These are phyloP conservation scores for Rhodotorula mucilaginosa DNA, from an alignment of 1,284 basidiomycete species.

Conservation along the genomic window DNA sequence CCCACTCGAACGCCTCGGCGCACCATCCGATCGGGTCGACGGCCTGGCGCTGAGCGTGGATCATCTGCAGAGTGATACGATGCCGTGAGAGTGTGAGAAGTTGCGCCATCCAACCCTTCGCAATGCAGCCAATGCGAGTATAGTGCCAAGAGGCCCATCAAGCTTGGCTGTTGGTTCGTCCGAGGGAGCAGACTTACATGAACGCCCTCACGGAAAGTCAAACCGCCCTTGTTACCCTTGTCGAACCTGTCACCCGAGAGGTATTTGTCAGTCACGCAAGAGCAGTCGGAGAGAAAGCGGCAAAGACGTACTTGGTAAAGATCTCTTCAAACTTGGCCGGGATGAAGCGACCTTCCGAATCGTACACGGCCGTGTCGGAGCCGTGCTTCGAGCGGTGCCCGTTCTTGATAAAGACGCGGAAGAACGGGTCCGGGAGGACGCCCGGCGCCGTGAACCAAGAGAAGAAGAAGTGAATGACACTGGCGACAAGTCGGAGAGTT, in stretches of 20 bases:
- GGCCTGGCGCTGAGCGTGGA: slow-evolving; percentile 21
- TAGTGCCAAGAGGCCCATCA: background rate
- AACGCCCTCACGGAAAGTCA: slow-evolving; percentile 25
- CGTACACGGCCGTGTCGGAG: slow-evolving; percentile 54
- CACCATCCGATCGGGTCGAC: slow-evolving; percentile 24
- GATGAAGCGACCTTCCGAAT: slow-evolving; percentile 53
- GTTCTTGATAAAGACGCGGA: slow-evolving; percentile 52
- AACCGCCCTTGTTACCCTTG: slow-evolving; percentile 25
- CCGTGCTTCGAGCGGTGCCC: slow-evolving; percentile 57
- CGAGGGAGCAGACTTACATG: background rate
- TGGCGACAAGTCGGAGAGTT: background rate
- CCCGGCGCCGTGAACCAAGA: slow-evolving; percentile 49
- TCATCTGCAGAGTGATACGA: slow-evolving; percentile 4
- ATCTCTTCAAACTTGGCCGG: slow-evolving; percentile 36
- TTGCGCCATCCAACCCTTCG: too few species aligned
- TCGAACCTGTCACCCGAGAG: slow-evolving; percentile 8
- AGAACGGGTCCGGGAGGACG: slow-evolving; percentile 51
- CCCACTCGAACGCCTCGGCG: slow-evolving; percentile 25
- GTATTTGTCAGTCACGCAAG: background rate
- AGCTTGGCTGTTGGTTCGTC: background rate
- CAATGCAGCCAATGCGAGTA: background rate
- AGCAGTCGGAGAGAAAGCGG: background rate
- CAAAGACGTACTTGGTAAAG: slow-evolving; percentile 20
- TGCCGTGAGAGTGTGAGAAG: background rate
- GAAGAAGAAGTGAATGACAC: slow-evolving; percentile 52